A percentile compares a stretch with the other conserved stretches of the same genome.
Conservation (phyloP, 495 filamentous ascomycete genomes). For the Sporormia fimetaria region DNA sequence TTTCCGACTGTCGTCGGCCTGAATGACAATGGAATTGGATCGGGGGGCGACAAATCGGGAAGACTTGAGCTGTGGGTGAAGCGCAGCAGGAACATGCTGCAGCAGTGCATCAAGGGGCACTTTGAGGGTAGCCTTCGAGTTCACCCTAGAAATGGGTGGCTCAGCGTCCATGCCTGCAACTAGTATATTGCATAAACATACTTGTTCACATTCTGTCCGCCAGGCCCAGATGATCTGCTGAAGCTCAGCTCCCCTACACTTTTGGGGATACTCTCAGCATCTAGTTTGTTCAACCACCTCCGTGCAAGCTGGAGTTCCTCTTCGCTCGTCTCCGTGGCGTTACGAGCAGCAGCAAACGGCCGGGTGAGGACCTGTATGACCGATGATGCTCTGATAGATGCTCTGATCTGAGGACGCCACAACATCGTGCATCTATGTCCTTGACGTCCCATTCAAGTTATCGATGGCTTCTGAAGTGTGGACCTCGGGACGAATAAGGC, state of each 20-base stretch:
- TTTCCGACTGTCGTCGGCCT: slow-evolving; percentile 54
- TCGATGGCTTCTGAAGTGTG: too few species aligned
- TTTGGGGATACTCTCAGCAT: slow-evolving; percentile 51
- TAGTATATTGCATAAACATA: slow-evolving; percentile 35
- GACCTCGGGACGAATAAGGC: too few species aligned
- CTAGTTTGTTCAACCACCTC: slow-evolving; percentile 61
- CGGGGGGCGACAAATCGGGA: slow-evolving; percentile 60
- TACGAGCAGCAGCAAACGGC: background rate
- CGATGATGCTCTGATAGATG: too few species aligned
- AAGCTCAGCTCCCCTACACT: slow-evolving; percentile 56
- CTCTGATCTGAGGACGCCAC: background rate
- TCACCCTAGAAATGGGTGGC: slow-evolving; percentile 56
- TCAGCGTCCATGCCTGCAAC: slow-evolving; percentile 5
- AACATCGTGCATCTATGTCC: background rate
- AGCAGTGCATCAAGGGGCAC: slow-evolving; percentile 48
- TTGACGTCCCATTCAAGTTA: background rate
- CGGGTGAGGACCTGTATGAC: background rate
- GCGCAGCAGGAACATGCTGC: slow-evolving; percentile 51
- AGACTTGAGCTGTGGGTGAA: slow-evolving; percentile 51
- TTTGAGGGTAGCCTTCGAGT: slow-evolving; percentile 78
- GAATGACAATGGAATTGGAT: slow-evolving; percentile 53
- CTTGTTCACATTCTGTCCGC: slow-evolving; percentile 97
- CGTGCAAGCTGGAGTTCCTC: slow-evolving; percentile 59
- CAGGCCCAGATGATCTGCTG: slow-evolving; percentile 81
- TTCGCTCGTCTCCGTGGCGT: slow-evolving; percentile 26